phyloP scores from a whole-genome alignment of 1,284 basidiomycete species.

The Apiotrichum domesticum region DNA sequence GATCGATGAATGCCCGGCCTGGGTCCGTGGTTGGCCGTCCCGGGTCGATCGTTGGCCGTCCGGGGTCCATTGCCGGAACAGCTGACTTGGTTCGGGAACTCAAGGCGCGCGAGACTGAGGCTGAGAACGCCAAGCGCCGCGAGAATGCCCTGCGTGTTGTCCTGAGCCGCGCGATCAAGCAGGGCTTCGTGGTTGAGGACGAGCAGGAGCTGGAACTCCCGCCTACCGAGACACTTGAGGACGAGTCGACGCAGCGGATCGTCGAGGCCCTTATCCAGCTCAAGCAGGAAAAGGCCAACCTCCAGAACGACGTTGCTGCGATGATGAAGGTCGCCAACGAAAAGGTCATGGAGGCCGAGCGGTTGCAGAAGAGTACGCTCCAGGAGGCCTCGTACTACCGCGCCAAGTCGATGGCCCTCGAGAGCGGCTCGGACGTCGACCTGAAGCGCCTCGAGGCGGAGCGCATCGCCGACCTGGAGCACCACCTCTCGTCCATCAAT shows the following conservation, averaged over 20 bases:
- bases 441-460: constrained; percentile 70
- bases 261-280: constrained; percentile 66
- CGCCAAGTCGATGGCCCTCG: constrained; percentile 82
- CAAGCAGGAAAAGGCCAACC: constrained; percentile 55
- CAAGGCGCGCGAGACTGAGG: constrained; percentile 71
- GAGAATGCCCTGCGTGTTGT: constrained; percentile 83
- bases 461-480: constrained; percentile 72
- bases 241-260: constrained; percentile 49
- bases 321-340: constrained; percentile 60
- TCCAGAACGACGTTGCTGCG: constrained; percentile 37
- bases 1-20: constrained; percentile 3
- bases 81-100: constrained; percentile 70
- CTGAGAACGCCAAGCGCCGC: constrained; percentile 69
- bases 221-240: constrained; percentile 3
- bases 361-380: constrained; percentile 67
- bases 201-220: constrained; percentile 25
- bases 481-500: constrained; percentile 62
- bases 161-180: constrained; percentile 66
- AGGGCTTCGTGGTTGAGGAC: constrained; percentile 72
- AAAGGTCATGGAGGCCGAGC: constrained; percentile 72
- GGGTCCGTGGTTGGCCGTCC: constrained; percentile 11
- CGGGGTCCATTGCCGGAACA: constrained; percentile 52
- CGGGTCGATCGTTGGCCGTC: constrained; percentile 36
- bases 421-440: constrained; percentile 63
- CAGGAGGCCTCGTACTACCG: constrained; percentile 97